These are phyloP conservation scores for Umbelopsis vinacea DNA, from an alignment of 192 early-diverging fungal species.

Conservation along the genomic window DNA sequence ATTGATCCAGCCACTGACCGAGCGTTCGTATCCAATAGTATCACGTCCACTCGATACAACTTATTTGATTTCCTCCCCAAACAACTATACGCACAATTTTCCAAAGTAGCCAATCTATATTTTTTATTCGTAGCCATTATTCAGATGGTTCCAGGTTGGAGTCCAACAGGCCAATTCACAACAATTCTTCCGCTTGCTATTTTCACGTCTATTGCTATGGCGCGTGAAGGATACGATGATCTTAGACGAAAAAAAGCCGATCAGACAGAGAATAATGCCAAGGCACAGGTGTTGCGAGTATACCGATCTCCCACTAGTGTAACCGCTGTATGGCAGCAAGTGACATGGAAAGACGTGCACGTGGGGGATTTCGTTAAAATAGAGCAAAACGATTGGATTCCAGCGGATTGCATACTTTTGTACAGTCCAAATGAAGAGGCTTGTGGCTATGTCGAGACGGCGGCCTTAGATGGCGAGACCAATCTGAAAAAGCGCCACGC, in stretches of 20 bases:
- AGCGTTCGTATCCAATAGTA: slow-evolving; percentile 59
- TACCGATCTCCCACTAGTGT: slow-evolving; percentile 54
- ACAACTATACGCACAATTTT: slow-evolving; percentile 68
- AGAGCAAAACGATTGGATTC: slow-evolving; percentile 79
- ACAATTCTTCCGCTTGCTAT: slow-evolving; percentile 75
- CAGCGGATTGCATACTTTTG: slow-evolving; percentile 80
- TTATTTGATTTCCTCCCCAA: slow-evolving; percentile 63
- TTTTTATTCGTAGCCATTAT: slow-evolving; percentile 66
- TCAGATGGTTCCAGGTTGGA: slow-evolving; percentile 68
- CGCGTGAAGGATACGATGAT: slow-evolving; percentile 81
- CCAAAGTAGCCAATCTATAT: slow-evolving; percentile 73
- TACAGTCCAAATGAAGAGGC: slow-evolving; percentile 73
- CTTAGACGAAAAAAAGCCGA: slow-evolving; percentile 52
- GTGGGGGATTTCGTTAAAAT: slow-evolving; percentile 83
- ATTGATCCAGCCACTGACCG: slow-evolving; percentile 49
- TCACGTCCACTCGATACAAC: slow-evolving; percentile 69
- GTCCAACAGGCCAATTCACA: slow-evolving; percentile 80
- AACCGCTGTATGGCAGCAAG: slow-evolving; percentile 53
- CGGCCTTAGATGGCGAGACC: slow-evolving; percentile 87
- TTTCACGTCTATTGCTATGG: slow-evolving; percentile 78
- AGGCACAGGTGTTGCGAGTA: background rate
- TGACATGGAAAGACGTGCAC: slow-evolving; percentile 63
- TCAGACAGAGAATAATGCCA: slow-evolving; percentile 65
- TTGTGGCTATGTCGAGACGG: slow-evolving; percentile 85
- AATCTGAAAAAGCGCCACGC: slow-evolving; percentile 87